Conservation (phyloP, 202 grass and related monocot genomes). For the Carex sylvatica region DNA sequence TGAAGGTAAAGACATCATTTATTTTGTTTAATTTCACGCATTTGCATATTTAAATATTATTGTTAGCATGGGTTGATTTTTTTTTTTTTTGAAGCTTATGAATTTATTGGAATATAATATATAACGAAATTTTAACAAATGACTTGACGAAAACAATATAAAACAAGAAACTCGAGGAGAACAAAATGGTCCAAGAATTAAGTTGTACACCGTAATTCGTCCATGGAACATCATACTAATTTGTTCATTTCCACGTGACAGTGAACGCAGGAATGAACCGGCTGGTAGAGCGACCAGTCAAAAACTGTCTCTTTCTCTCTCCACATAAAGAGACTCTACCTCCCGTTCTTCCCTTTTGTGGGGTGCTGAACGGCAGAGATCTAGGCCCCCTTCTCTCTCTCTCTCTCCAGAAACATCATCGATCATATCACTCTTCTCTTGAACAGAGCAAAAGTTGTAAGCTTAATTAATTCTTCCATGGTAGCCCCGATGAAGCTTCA, state of each 20-base stretch:
- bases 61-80: no score
- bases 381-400: neutral
- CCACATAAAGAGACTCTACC: slow-evolving; percentile 1
- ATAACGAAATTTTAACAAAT: neutral
- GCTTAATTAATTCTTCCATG: slow-evolving; percentile 5
- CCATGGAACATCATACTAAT: neutral
- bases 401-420: neutral
- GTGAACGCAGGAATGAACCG: slow-evolving; percentile 22
- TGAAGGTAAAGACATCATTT: neutral
- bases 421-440: neutral
- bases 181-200: slow-evolving; percentile 8
- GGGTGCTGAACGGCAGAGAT: neutral
- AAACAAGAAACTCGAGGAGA: neutral
- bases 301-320: slow-evolving; percentile 30
- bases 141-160: neutral
- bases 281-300: slow-evolving; percentile 90
- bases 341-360: slow-evolving; percentile 2
- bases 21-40: neutral
- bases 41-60: no score
- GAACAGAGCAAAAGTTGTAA: neutral
- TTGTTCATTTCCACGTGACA: slow-evolving; percentile 21
- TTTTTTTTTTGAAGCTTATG: no score
- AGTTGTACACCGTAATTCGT: neutral
- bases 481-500: slow-evolving; percentile 26
- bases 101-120: no score